phyloP scores from a whole-genome alignment of 192 early-diverging fungal species.

The Rhizophagus prolifer region DNA sequence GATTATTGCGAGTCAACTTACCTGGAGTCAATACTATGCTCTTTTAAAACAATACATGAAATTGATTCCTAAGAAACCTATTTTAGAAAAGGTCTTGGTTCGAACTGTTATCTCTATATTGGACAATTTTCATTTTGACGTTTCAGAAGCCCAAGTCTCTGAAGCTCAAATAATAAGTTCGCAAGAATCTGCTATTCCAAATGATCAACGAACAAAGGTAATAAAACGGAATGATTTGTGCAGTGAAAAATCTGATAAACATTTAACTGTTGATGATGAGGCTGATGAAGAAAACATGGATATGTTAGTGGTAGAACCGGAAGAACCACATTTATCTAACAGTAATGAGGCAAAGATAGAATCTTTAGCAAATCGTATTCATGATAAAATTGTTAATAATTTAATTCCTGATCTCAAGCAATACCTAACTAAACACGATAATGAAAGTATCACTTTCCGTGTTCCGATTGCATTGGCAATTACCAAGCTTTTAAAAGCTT shows the following conservation, averaged over 20 bases:
- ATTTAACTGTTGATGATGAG: neutral
- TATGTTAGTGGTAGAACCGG: slow-evolving; percentile 36
- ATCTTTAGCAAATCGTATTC: slow-evolving; percentile 56
- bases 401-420: slow-evolving; percentile 83
- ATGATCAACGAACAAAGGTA: neutral
- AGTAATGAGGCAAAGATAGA: slow-evolving; percentile 37
- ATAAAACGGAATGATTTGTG: neutral
- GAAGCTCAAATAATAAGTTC: slow-evolving; percentile 25
- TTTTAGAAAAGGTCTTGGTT: slow-evolving; percentile 80
- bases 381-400: slow-evolving; percentile 69
- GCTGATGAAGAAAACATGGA: slow-evolving; percentile 36
- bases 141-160: slow-evolving; percentile 54
- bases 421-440: slow-evolving; percentile 67
- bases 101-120: slow-evolving; percentile 78
- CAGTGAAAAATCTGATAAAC: neutral
- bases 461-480: slow-evolving; percentile 87
- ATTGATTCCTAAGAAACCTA: slow-evolving; percentile 59
- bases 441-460: slow-evolving; percentile 75
- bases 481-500: slow-evolving; percentile 73
- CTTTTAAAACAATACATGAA: slow-evolving; percentile 73
- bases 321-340: slow-evolving; percentile 37
- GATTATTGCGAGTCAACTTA: slow-evolving; percentile 62
- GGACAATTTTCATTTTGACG: slow-evolving; percentile 91
- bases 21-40: slow-evolving; percentile 84
- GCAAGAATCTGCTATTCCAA: slow-evolving; percentile 2